Conservation (phyloP, 1,284 basidiomycete genomes). For the Leccinum holopus region DNA sequence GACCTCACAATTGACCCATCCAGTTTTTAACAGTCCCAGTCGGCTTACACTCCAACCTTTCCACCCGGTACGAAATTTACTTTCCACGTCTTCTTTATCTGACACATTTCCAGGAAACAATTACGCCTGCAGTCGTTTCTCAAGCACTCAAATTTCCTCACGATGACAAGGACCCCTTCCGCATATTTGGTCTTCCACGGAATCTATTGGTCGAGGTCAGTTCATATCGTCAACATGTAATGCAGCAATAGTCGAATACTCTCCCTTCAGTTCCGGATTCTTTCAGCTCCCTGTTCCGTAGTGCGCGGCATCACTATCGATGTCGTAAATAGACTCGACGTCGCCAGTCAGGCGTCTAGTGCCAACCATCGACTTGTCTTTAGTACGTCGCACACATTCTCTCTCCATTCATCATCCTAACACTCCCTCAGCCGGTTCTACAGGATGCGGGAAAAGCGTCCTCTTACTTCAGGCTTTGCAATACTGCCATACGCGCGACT, state of each 20-base stretch:
- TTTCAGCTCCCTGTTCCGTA: slow-evolving; percentile 64
- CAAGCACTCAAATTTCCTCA: slow-evolving; percentile 36
- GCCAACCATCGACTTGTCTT: slow-evolving; percentile 53
- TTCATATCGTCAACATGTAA: slow-evolving; percentile 22
- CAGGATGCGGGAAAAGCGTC: slow-evolving; percentile 84
- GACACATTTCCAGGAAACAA: slow-evolving; percentile 26
- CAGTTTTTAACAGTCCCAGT: slow-evolving; percentile 55
- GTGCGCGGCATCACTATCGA: slow-evolving; percentile 63
- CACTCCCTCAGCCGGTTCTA: slow-evolving; percentile 57
- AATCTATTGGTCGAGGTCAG: slow-evolving; percentile 64
- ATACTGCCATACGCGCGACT: slow-evolving; percentile 68
- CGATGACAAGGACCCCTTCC: slow-evolving; percentile 49
- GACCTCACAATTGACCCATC: slow-evolving; percentile 46
- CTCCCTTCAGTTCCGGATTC: slow-evolving; percentile 57
- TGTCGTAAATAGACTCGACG: slow-evolving; percentile 49
- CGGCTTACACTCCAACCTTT: slow-evolving; percentile 49
- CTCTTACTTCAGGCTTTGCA: slow-evolving; percentile 80
- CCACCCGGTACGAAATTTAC: slow-evolving; percentile 22
- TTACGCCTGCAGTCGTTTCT: slow-evolving; percentile 28
- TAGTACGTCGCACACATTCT: slow-evolving; percentile 44
- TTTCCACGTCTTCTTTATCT: neutral
- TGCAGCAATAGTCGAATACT: neutral
- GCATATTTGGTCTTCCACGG: slow-evolving; percentile 64
- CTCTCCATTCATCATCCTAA: slow-evolving; percentile 3
- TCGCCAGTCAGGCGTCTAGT: slow-evolving; percentile 45